Evolutionary conservation across 73 alveolate species (phyloP), one percentile per base, ranked within the genome.

Genomic region (Paramecium sexaurelia): DNA sequence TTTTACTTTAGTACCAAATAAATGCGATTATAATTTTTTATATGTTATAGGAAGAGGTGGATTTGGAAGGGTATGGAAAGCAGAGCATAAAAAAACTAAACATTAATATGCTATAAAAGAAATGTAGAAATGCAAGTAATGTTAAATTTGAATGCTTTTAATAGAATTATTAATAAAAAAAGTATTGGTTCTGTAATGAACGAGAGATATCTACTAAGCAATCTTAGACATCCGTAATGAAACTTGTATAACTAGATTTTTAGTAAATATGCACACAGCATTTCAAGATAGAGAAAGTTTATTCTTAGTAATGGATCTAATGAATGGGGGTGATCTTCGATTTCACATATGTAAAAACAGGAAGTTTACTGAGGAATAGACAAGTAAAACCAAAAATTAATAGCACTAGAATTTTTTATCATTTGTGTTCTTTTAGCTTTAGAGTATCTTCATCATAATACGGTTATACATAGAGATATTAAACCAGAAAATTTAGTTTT

Each of bases 401-500:
- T 20, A 7, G 2, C 7, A 5, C 6, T 11, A 88, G 94, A 93
- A 84, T 96, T 96, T 85, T 92, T 98, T 17, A 55, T 96, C 35
- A 97, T 96, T 1, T 94, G 97, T 35, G 29, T 96, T 0, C 83
- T 96, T n/a, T 22, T 92, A 17, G 97, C 97, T 2, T 92, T 96
- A 29, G 99, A 97, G 55, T 97, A 98, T 82, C 93, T 98, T 92
- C 99, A 98, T 91, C 91, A 75, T 36, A 96, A 98, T 55, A 93
- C 95, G 40, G 96, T 97, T 24, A 96, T 98, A 15, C 99, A 98
- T 91, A 91, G 99, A 93, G 99, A 98, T 85, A 94, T 98, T 35
- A 98, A 98, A 91, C 99, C 99, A 26, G 99, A 98, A 92, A 98
- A 98, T 91, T 92, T 98, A 41, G 97, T 98, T 22, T 95, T 95